Evolutionary conservation across 2,329 filamentous ascomycete genomes (phyloP).

Genomic region (Malbranchea zuffiana): DNA sequence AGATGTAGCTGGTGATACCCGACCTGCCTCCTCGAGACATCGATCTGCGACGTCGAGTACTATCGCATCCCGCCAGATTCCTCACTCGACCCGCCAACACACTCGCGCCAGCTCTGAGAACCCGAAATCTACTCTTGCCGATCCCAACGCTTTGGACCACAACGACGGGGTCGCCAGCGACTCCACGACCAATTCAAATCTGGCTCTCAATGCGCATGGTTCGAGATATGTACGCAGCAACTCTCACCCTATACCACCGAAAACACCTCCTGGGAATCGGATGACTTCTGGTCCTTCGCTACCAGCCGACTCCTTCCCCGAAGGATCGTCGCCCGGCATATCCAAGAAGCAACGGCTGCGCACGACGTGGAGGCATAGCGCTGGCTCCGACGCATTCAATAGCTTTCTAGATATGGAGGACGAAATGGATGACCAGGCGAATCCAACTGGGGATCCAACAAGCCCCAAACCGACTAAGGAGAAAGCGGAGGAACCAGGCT

Average conservation of each 20-base stretch:
- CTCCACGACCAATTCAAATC: constrained; percentile 13
- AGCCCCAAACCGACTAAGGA: constrained; percentile 24
- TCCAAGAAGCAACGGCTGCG: constrained; percentile 25
- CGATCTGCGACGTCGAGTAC: constrained; percentile 53
- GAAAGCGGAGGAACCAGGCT: constrained; percentile 28
- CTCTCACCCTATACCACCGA: constrained; percentile 39
- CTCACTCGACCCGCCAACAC: constrained; percentile 49
- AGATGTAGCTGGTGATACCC: constrained; percentile 11
- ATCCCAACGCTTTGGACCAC: constrained; percentile 9
- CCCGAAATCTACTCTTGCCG: constrained; percentile 40
- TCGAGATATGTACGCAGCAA: constrained; percentile 43
- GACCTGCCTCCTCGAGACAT: constrained; percentile 32
- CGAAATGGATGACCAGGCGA: constrained; percentile 26
- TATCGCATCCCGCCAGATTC: constrained; percentile 46
- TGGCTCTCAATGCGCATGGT: constrained; percentile 27
- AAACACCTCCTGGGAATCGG: constrained; percentile 30
- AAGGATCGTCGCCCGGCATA: constrained; percentile 23
- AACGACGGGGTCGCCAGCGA: constrained; percentile 10
- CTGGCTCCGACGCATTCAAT: constrained; percentile 33
- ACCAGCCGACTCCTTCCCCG: constrained; percentile 17
- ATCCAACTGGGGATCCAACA: constrained; percentile 15
- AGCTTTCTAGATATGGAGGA: constrained; percentile 36
- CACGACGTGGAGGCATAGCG: constrained; percentile 30
- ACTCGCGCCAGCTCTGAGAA: constrained; percentile 59
- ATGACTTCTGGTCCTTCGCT: constrained; percentile 25